Percentiles rank a stretch among this genome's conserved stretches.
phyloP scores from a whole-genome alignment of 2,329 filamentous ascomycete genomes.

The Trichoderma asperellum region DNA sequence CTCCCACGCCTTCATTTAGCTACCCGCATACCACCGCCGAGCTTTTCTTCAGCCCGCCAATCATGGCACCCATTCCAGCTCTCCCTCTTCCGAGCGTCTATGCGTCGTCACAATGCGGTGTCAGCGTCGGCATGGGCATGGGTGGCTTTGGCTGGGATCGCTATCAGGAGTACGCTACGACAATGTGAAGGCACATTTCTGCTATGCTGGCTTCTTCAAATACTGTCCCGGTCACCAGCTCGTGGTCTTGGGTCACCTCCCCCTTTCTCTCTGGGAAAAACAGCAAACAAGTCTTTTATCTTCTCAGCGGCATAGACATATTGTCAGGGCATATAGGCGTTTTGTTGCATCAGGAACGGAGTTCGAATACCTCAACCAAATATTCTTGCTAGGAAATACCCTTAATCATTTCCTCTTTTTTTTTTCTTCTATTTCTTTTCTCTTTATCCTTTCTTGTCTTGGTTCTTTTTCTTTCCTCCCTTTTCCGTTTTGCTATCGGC shows the following conservation, averaged over 20 bases:
- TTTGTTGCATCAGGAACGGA: slow-evolving; percentile 50
- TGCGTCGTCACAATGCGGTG: slow-evolving; percentile 75
- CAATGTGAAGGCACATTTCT: slow-evolving; percentile 74
- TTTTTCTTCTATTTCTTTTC: slow-evolving; percentile 31
- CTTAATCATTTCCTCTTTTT: slow-evolving; percentile 33
- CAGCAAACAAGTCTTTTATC: slow-evolving; percentile 38
- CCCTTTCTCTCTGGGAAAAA: background rate
- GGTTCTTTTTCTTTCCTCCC: slow-evolving; percentile 43
- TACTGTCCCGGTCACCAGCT: slow-evolving; percentile 36
- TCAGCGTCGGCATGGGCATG: slow-evolving; percentile 56
- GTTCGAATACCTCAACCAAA: slow-evolving; percentile 44
- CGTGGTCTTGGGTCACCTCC: slow-evolving; percentile 15
- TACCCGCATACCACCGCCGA: slow-evolving; percentile 71
- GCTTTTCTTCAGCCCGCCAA: slow-evolving; percentile 79
- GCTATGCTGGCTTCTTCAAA: slow-evolving; percentile 52
- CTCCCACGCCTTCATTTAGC: slow-evolving; percentile 79
- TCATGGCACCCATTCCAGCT: slow-evolving; percentile 72
- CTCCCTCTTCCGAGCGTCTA: slow-evolving; percentile 87
- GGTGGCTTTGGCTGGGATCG: slow-evolving; percentile 79
- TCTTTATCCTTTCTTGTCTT: background rate
- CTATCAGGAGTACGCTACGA: slow-evolving; percentile 82
- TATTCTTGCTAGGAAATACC: slow-evolving; percentile 39
- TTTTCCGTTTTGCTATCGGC: slow-evolving; percentile 44
- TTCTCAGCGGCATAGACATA: slow-evolving; percentile 46
- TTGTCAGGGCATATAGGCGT: slow-evolving; percentile 47